Percentiles rank a stretch among this genome's conserved stretches.
Evolutionary conservation across 768 basidiomycete genomes (phyloP).

Genomic region (Mycena epipterygia): DNA sequence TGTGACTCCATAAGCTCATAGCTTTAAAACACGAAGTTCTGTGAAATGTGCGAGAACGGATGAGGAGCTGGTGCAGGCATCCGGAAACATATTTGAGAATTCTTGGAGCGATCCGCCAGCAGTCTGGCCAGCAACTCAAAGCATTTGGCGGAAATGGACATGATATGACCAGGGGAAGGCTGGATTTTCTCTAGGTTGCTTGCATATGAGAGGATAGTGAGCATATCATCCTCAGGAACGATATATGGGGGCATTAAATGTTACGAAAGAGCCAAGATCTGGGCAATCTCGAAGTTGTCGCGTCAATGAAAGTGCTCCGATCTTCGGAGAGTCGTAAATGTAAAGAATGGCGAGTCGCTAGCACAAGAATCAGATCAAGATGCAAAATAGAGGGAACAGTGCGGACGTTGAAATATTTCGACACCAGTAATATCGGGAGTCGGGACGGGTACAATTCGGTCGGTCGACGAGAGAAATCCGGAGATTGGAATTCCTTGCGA

Average conservation of each 20-base stretch:
- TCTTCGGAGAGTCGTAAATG: background rate
- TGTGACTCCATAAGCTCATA: no score
- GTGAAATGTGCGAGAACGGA: background rate
- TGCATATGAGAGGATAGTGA: background rate
- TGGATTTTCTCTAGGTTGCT: background rate
- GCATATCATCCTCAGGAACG: background rate
- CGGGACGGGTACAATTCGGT: background rate
- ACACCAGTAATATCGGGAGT: background rate
- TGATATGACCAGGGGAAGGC: background rate
- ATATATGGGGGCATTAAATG: background rate
- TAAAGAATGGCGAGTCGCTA: slow-evolving; percentile 1
- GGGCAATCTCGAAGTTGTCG: background rate
- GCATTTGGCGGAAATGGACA: background rate
- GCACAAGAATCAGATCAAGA: no score
- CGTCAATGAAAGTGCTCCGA: background rate
- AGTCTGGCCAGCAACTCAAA: background rate
- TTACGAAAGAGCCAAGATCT: background rate
- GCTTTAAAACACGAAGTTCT: background rate
- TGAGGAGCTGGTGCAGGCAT: background rate
- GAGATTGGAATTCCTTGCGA: no score
- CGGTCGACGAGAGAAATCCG: background rate
- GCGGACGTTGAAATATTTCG: slow-evolving; percentile 11
- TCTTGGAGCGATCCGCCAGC: no score
- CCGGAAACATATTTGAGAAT: background rate
- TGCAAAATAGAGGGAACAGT: background rate